Base-by-base conservation (phyloP, 805 yeast species). In the Suhomyces faveliae region DNA sequence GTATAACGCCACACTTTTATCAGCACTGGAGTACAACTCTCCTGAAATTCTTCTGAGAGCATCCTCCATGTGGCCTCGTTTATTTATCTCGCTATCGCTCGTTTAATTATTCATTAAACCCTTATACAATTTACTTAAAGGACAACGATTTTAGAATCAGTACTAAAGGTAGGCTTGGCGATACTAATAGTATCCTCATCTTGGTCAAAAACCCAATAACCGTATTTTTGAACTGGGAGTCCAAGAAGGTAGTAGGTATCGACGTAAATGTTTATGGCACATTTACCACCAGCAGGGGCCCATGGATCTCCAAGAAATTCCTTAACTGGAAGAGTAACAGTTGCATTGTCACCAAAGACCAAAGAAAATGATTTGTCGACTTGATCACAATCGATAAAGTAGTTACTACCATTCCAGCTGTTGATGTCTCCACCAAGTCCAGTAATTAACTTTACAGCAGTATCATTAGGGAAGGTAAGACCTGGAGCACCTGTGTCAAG, bases 401-500 rank as follows among this genome's bases (percentile, higher is more conserved):
- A 47, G 5, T 44, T 40, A 2, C 24, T 4, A 4, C 40, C 35
- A n/a, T 20, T 25, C n/a, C 23, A 23, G 3, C 9, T 13, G 13
- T 38, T 27, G 5, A 40, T 21, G 3, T 39, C 42, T 4, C 45
- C 45, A 10, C 37, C 40, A 10, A 44, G 19, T 7, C 22, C 35
- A 4, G 13, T 19, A 5, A 38, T 44, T 21, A 50, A 38, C 9
- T 12, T 37, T 6, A 37, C 27, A 5, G 37, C 22, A 9, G 40
- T 5, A 5, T 25, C 46, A 5, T 35, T 21, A 0, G 53, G 48
- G 19, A 44, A 19, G 29, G 3, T 17, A 10, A 46, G 1, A n/a
- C 11, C 30, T 1, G 51, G 21, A 19, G 41, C 29, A 9, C 53
- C 53, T 2, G 53, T 47, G 45, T 47, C 51, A 22, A 50, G 30